phyloP scores from a whole-genome alignment of 2,329 filamentous ascomycete species.

The Coleophoma cylindrospora region DNA sequence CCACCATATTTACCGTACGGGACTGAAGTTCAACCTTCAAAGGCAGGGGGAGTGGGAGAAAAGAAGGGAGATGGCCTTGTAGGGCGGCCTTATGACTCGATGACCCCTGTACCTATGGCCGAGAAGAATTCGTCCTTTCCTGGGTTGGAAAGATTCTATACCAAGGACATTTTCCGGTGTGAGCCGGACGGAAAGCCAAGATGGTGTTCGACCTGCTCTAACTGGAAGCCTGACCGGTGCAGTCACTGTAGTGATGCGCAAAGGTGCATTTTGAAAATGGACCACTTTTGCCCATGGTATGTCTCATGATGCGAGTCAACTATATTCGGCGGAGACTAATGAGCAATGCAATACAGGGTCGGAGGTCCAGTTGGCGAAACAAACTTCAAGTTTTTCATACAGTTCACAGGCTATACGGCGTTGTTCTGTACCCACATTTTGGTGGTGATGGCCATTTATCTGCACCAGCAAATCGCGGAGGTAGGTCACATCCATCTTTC shows the following conservation, averaged over 20 bases:
- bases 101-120: conserved; percentile 10
- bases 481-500: conserved; percentile 7
- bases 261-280: conserved; percentile 87
- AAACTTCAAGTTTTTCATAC: conserved; percentile 87
- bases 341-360: conserved; percentile 48
- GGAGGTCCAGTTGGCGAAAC: conserved; percentile 87
- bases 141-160: conserved; percentile 73
- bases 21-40: neutral
- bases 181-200: conserved; percentile 77
- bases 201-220: conserved; percentile 80
- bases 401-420: conserved; percentile 73
- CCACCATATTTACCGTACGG: conserved; percentile 70
- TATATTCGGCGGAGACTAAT: too few relatives aligned
- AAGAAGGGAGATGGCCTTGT: conserved; percentile 12
- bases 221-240: conserved; percentile 82
- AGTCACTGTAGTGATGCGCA: conserved; percentile 85
- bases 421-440: conserved; percentile 63
- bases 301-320: neutral
- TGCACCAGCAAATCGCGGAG: conserved; percentile 39
- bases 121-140: conserved; percentile 49
- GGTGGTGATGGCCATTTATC: conserved; percentile 57
- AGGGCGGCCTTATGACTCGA: conserved; percentile 5
- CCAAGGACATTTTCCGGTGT: conserved; percentile 78
- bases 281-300: conserved; percentile 87
- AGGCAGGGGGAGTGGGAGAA: too few relatives aligned